Evolutionary conservation across 2,329 filamentous ascomycete species (phyloP).

Genomic region (Talaromyces sp.): DNA sequence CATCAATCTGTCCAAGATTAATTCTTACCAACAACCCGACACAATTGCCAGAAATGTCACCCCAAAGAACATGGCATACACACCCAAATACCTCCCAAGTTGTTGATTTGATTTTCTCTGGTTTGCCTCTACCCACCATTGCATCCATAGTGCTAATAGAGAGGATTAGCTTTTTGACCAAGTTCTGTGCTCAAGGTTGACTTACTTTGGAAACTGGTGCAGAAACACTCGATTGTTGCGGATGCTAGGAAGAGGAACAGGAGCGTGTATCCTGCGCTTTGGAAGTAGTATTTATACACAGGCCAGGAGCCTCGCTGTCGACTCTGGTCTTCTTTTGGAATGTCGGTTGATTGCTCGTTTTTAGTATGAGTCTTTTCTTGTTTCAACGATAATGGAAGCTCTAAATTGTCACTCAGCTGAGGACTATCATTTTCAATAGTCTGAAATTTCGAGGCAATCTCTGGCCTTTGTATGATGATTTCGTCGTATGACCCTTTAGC

Average conservation of each 20-base stretch:
- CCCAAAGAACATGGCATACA: conserved; percentile 7
- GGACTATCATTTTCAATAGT: background rate
- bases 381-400: background rate
- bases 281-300: conserved; percentile 42
- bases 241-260: conserved; percentile 35
- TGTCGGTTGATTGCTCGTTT: background rate
- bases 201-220: conserved; percentile 40
- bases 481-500: conserved; percentile 12
- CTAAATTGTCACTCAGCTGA: background rate
- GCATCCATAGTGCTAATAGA: conserved; percentile 10
- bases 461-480: conserved; percentile 30
- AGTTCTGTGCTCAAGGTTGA: background rate
- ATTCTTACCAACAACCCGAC: background rate
- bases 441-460: conserved; percentile 9
- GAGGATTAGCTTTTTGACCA: background rate
- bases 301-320: conserved; percentile 26
- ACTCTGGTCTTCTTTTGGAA: background rate
- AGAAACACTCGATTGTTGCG: conserved; percentile 31
- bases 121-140: conserved; percentile 13
- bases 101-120: conserved; percentile 2
- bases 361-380: background rate
- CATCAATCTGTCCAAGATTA: background rate
- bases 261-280: conserved; percentile 36
- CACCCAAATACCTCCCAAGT: conserved; percentile 1
- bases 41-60: conserved; percentile 2